Conservation (phyloP, 768 basidiomycete species). For the Imleria badia region DNA sequence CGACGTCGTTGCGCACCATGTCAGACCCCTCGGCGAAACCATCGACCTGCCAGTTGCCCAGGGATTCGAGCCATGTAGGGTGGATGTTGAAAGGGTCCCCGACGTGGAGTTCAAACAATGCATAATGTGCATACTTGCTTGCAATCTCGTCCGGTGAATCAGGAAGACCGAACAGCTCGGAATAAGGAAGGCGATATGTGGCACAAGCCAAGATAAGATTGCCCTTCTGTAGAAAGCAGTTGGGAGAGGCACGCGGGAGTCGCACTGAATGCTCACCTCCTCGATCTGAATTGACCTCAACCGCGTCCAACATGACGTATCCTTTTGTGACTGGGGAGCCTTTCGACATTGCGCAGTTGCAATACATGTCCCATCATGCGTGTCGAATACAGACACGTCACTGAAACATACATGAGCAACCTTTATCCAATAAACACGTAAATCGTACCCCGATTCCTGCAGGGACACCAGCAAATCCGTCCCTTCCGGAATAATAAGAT, state of each 20-base stretch:
- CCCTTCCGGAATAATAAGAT: slow-evolving; percentile 46
- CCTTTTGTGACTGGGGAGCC: background rate
- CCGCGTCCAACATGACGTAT: slow-evolving; percentile 21
- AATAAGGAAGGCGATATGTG: slow-evolving; percentile 23
- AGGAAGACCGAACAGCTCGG: slow-evolving; percentile 23
- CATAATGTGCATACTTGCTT: slow-evolving; percentile 11
- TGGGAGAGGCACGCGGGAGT: background rate
- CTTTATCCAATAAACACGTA: background rate
- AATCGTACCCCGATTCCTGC: slow-evolving; percentile 64
- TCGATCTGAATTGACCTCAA: slow-evolving; percentile 20
- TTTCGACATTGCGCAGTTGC: slow-evolving; percentile 19
- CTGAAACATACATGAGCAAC: slow-evolving; percentile 34
- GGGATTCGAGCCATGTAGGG: slow-evolving; percentile 37
- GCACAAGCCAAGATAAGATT: slow-evolving; percentile 48
- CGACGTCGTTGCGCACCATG: slow-evolving; percentile 42
- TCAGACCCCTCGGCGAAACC: slow-evolving; percentile 47
- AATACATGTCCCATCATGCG: slow-evolving; percentile 48
- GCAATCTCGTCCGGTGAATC: slow-evolving; percentile 12
- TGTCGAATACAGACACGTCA: slow-evolving; percentile 51
- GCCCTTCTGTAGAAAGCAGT: slow-evolving; percentile 10
- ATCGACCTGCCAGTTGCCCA: slow-evolving; percentile 57
- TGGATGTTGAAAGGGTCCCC: slow-evolving; percentile 20
- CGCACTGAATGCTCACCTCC: slow-evolving; percentile 12
- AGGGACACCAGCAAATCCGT: slow-evolving; percentile 49
- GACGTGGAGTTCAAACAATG: slow-evolving; percentile 27